Evolutionary conservation across 2,329 filamentous ascomycete species (phyloP), one percentile per base, ranked within the genome.

Genomic region (Albophoma yamanashiensis): DNA sequence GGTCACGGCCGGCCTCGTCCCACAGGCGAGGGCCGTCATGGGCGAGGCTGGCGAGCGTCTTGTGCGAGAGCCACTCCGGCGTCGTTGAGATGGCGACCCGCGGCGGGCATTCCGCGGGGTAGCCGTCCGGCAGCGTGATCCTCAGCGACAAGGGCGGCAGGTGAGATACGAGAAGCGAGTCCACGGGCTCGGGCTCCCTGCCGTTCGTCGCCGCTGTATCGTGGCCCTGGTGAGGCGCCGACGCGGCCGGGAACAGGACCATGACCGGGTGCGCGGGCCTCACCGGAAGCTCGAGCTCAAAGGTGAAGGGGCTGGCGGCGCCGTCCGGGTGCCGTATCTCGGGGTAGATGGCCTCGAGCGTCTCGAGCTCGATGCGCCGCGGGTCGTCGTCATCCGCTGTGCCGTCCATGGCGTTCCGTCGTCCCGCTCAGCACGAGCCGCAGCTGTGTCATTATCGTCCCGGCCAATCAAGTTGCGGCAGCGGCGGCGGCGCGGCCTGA

Each of bases 321-420:
- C 75, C 68, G 55, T 76, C 2, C 11, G 6, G 69, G 11, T 74
- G 71, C 38, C 76, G 76, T 17, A 89, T 80, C 71, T 89, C 86
- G n/a, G 86, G 86, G 64, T 82, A 89, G 66, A 89, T 89, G 63
- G 85, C 83, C 60, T 78, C 74, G 60, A 89, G 78, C 17, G 84
- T 81, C 66, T 78, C 80, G 59, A 89, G 76, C 75, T 89, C 86
- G 55, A 79, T 75, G 59, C 77, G 71, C 57, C 86, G 83, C 63
- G 78, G 75, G 66, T 85, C 81, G 64, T 82, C 78, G 67, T 85
- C 80, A 66, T 82, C 78, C 63, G 71, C 73, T 61, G 73, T 73
- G 59, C 73, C 70, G 63, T 75, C 75, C 75, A 78, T 75, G 58
- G 65, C 57, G 69, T 56, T 56, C 47, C 31, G 50, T 31, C 43